phyloP scores from a whole-genome alignment of 2,329 filamentous ascomycete genomes.

The Sarocladium oryzae region DNA sequence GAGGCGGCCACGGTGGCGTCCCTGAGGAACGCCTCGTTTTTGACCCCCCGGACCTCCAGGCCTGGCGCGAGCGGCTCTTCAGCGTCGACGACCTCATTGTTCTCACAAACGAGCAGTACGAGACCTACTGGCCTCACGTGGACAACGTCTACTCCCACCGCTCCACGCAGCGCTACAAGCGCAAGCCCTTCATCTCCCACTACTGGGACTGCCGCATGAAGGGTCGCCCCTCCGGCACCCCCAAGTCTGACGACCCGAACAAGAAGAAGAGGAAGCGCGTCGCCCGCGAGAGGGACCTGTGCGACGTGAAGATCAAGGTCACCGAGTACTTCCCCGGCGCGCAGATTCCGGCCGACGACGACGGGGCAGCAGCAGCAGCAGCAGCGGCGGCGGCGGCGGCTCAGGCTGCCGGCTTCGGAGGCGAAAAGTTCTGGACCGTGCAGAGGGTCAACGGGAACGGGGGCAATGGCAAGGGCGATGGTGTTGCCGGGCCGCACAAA shows the following conservation, averaged over 20 bases:
- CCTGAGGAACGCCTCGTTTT: constrained; percentile 36
- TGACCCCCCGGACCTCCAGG: constrained; percentile 59
- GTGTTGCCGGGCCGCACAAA: constrained; percentile 65
- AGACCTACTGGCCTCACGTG: constrained; percentile 76
- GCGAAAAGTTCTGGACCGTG: constrained; percentile 62
- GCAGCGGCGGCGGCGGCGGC: constrained; percentile 13
- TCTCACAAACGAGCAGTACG: constrained; percentile 70
- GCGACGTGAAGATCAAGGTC: constrained; percentile 82
- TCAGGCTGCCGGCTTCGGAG: constrained; percentile 34
- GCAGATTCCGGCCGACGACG: constrained; percentile 24
- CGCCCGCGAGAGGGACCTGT: constrained; percentile 70
- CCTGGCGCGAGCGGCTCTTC: constrained; percentile 68
- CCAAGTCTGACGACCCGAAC: constrained; percentile 71
- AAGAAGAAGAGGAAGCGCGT: constrained; percentile 77
- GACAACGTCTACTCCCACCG: constrained; percentile 83
- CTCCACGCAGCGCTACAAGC: constrained; percentile 74
- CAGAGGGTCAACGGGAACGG: constrained; percentile 74
- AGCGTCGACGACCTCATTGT: constrained; percentile 68
- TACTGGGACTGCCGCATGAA: constrained; percentile 83
- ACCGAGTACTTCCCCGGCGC: constrained; percentile 66
- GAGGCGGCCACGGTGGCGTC: constrained; percentile 4
- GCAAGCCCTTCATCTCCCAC: constrained; percentile 74
- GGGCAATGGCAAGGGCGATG: constrained; percentile 64
- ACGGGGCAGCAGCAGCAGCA: constrained; percentile 10
- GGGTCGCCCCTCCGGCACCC: constrained; percentile 69